Evolutionary conservation across 257 asterid genomes (phyloP), one percentile per base, ranked within the genome.

Genomic region (Osmanthus fragrans): DNA sequence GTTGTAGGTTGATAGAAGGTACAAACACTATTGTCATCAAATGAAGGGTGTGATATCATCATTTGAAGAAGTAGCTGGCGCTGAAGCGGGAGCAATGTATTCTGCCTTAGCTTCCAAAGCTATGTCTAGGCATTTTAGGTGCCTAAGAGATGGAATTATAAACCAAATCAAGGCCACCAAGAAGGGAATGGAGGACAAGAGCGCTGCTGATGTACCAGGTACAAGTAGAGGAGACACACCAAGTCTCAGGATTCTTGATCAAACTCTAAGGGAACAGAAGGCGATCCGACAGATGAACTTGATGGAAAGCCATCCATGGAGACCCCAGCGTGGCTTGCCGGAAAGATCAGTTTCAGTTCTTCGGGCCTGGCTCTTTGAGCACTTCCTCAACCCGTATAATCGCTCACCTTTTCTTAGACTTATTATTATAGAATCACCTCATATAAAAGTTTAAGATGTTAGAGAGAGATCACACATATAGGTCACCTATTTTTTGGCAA

Each of bases 321-420:
- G 97, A 77, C 96, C 97, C 0, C 96, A 90, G 60, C 89, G 97
- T 0, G 98, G 97, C 36, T 74, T 94, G 2, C 98, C 97, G 2
- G 97, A 94, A 23, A 74, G 97, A 80, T 85, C 97, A 0, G 97
- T 94, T 0, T 90, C 94, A 25, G 81, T 90, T 45, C 91, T 88
- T 34, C 88, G 98, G 0, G 97, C 97, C 4, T 94, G 98, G 98
- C 97, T 94, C 68, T 94, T 94, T 82, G 98, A 94, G 66, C 98
- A 94, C 90, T 94, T 94, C 76, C 91, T 94, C 12, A 94, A 94
- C 85, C 98, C 98, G 98, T 93, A 88, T 83, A 13, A 45, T 23
- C 15, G 4, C 66, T 37, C 40, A 29, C 34, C 58, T 23, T 76
- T 76, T 29, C 29, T 42, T 47, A 3, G 4, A 47, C 7, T 47